A percentile compares a stretch with the other conserved stretches of the same genome.
phyloP scores from a whole-genome alignment of 345 rosid genomes.

The Syzygium oleosum region DNA sequence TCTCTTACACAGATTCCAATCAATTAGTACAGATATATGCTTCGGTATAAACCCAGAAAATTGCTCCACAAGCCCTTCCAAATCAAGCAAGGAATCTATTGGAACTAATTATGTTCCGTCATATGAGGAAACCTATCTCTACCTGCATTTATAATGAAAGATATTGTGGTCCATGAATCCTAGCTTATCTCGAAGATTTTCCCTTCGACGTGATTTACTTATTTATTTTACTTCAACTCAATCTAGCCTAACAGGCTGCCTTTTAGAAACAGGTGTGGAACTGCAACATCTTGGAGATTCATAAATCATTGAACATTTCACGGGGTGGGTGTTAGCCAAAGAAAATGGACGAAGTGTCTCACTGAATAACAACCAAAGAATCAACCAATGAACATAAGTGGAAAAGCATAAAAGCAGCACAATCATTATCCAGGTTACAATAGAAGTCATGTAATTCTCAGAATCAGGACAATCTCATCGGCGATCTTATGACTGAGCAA shows the following conservation, averaged over 20 bases:
- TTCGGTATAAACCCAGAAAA: neutral
- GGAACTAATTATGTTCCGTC: neutral
- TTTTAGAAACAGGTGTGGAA: neutral
- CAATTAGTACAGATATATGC: neutral
- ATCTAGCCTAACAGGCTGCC: neutral
- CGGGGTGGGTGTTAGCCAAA: neutral
- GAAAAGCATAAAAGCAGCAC: too few species aligned
- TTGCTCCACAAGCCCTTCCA: neutral
- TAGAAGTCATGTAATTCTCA: neutral
- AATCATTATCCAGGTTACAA: neutral
- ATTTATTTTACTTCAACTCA: neutral
- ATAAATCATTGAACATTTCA: neutral
- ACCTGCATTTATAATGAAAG: neutral
- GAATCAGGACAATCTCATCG: neutral
- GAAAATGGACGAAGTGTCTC: neutral
- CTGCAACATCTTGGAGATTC: neutral
- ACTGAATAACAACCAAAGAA: neutral
- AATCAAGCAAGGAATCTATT: neutral
- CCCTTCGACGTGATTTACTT: too few species aligned
- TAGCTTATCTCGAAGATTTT: neutral
- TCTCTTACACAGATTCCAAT: neutral
- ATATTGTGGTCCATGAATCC: neutral
- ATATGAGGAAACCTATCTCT: neutral
- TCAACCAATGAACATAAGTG: neutral
- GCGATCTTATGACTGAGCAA: neutral